Evolutionary conservation across 2,329 filamentous ascomycete species (phyloP).

Genomic region (Bipolaris cookei): DNA sequence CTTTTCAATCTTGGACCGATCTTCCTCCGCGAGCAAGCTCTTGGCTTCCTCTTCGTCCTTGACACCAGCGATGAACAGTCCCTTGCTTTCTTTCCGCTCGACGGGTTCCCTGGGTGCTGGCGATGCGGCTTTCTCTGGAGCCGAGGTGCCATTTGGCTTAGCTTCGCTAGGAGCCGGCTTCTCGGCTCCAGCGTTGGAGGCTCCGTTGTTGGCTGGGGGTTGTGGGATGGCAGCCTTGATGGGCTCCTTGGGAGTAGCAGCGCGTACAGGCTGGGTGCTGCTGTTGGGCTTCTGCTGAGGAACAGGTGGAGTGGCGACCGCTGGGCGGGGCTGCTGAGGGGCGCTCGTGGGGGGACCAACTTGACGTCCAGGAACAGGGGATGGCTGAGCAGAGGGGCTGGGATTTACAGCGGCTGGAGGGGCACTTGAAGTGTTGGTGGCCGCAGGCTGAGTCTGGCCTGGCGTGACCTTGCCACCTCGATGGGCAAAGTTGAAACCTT

Average conservation of each 20-base stretch:
- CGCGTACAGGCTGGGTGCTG: conserved; percentile 47
- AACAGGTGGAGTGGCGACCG: conserved; percentile 46
- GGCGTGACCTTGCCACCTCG: conserved; percentile 74
- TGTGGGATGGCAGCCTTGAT: conserved; percentile 60
- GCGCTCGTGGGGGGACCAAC: conserved; percentile 38
- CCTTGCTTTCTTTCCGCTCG: conserved; percentile 70
- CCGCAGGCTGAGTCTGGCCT: conserved; percentile 48
- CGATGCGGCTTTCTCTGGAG: conserved; percentile 48
- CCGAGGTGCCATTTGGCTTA: conserved; percentile 59
- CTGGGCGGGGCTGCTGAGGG: conserved; percentile 44
- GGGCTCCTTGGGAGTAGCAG: conserved; percentile 51
- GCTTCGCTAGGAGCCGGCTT: conserved; percentile 52
- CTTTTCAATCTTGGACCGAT: conserved; percentile 76
- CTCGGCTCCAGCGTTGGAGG: conserved; percentile 46
- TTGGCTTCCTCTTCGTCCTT: conserved; percentile 82
- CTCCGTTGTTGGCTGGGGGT: conserved; percentile 44
- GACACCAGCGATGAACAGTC: conserved; percentile 88
- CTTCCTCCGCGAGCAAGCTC: conserved; percentile 81
- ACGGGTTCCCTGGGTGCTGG: conserved; percentile 60
- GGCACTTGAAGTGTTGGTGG: conserved; percentile 42
- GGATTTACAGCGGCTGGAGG: conserved; percentile 48
- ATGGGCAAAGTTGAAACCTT: conserved; percentile 99
- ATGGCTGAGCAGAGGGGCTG: conserved; percentile 49
- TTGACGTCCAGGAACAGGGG: conserved; percentile 42
- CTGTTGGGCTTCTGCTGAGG: conserved; percentile 50